Conservation (phyloP, 495 filamentous ascomycete species). For the Penicillium arizonense region DNA sequence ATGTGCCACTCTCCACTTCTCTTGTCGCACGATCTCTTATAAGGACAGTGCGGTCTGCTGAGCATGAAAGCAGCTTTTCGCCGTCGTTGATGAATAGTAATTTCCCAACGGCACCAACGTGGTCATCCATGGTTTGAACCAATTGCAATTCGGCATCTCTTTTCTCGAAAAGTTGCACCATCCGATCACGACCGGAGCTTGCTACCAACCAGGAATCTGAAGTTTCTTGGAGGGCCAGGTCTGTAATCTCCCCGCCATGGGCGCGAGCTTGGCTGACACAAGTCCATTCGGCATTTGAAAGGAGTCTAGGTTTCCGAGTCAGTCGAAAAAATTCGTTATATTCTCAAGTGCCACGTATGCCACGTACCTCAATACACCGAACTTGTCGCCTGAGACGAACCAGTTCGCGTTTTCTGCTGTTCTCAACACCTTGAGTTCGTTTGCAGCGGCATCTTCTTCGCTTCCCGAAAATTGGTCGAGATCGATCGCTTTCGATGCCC, state of each 20-base stretch:
- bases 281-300: slow-evolving; percentile 44
- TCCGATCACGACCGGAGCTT: slow-evolving; percentile 83
- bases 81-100: slow-evolving; percentile 63
- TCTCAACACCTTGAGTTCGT: slow-evolving; percentile 73
- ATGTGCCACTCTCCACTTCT: slow-evolving; percentile 60
- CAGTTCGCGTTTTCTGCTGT: slow-evolving; percentile 57
- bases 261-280: slow-evolving; percentile 71
- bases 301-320: slow-evolving; percentile 33
- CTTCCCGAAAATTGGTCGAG: slow-evolving; percentile 61
- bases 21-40: slow-evolving; percentile 70
- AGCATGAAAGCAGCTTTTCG: slow-evolving; percentile 76
- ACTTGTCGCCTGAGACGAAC: slow-evolving; percentile 80
- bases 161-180: slow-evolving; percentile 79
- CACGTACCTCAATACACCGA: slow-evolving; percentile 72
- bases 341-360: slow-evolving; percentile 29
- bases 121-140: slow-evolving; percentile 75
- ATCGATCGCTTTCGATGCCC: slow-evolving; percentile 59
- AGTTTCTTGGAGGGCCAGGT: slow-evolving; percentile 60
- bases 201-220: slow-evolving; percentile 57
- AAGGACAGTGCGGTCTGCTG: slow-evolving; percentile 81
- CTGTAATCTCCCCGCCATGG: slow-evolving; percentile 82
- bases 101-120: slow-evolving; percentile 66
- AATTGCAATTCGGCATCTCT: slow-evolving; percentile 52
- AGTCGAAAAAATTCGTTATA: slow-evolving; percentile 13
- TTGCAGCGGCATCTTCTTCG: slow-evolving; percentile 56